Base-by-base conservation (phyloP, 768 basidiomycete species). In the Calocybe cyanea region DNA sequence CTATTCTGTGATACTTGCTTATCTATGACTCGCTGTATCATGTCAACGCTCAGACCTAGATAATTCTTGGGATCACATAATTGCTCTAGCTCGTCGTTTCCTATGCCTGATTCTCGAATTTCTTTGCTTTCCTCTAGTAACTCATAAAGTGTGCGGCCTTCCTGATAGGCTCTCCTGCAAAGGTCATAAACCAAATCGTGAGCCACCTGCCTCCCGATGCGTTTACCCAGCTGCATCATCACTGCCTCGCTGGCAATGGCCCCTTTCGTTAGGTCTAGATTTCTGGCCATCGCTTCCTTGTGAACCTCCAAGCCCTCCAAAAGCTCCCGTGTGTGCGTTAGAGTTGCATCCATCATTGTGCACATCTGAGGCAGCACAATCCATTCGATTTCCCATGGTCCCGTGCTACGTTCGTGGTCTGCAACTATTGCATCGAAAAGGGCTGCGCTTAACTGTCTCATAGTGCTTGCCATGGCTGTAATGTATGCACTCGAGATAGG, bases 371-470 rank as follows among this genome's bases (percentile, higher is more conserved):
- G 72, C 6, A 75, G 46, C 15, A 63, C 68, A 6, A 75, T 70
- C 73, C 72, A 75, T 47, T 75, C 73, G n/a, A 74, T 69, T 52
- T 75, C 68, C 72, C 72, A 75, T 19, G 72, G 70, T 18, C 74
- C 74, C 2, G 72, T 73, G 34, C 71, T 68, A 15, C 73, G 64
- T 44, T 73, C 73, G 34, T 75, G 73, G 51, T 73, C 73, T 46
- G 68, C 72, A 2, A 73, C 70, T 70, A 75, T 68, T 10, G 69
- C 72, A 38, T 75, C 73, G 42, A 69, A 71, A 17, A 75, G 52
- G 10, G 69, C 59, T 1, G 63, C 43, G 31, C 65, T 62, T 17
- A 73, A 59, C 39, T 73, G 66, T 10, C 66, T 66, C 44, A 75
- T 65, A 14, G 65, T 69, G 17, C 67, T 62, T 17, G 66, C 56